Base-by-base conservation (phyloP, 768 basidiomycete genomes). In the Auriscalpium microsporum region DNA sequence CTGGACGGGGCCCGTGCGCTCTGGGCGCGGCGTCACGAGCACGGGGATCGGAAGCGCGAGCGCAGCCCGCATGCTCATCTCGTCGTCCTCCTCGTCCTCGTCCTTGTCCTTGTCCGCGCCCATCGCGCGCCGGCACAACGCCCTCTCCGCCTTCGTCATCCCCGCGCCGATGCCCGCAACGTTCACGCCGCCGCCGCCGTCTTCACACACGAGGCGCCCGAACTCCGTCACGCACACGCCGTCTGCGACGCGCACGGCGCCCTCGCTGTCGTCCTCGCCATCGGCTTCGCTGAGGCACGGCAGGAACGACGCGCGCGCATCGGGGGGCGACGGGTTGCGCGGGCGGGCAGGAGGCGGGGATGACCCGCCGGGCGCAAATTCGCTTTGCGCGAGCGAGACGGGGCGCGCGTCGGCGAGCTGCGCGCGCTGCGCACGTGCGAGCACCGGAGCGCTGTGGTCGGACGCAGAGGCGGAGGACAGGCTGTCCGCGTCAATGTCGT, bases 21-120 rank as follows among this genome's bases (percentile, higher is more conserved):
- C 36, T 13, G 49, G 34, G 36, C 53, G 50, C 19, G 53, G 57
- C 14, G 60, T 56, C 16, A 61, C 50, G 16, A 61, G 28, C 28
- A 61, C 35, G 8, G 60, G 60, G 34, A 61, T 61, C 16, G 60
- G 60, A 46, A 61, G 10, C 5, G 55, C 60, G 14, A 61, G 60
- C 35, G 60, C 60, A 33, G 50, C 53, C 38, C 23, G 55, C 23
- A 61, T 42, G 40, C 58, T 59, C 13, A 61, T 52, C 19, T 52
- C 51, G 7, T 47, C 50, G 8, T n/a, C n/a, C n/a, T 50, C 52
- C 14, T 21, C 42, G 34, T 21, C 17, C 16, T 23, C n/a, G 45
- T 37, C 37, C 11, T 45, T 21, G 14, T 35, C 40, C 13, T 45
- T 44, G 13, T 58, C 52, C 40, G 40, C 47, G 21, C 11, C 47